phyloP scores from a whole-genome alignment of 495 filamentous ascomycete genomes.

The Astrocystis sublimbata region DNA sequence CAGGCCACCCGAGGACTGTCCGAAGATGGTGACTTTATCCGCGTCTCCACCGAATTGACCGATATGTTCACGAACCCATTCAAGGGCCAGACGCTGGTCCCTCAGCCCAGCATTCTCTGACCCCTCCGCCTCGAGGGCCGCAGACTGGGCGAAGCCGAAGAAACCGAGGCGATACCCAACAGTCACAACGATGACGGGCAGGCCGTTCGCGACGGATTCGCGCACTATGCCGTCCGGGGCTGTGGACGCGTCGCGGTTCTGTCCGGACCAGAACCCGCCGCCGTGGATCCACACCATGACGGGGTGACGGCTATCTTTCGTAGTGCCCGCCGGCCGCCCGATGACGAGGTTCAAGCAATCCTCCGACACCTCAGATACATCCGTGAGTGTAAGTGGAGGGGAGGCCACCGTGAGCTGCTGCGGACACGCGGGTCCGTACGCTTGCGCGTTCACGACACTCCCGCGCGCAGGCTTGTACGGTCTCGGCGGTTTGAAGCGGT shows the following conservation, averaged over 20 bases:
- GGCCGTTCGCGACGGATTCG: constrained; percentile 41
- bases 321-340: constrained; percentile 35
- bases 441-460: constrained; percentile 40
- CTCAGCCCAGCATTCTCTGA: constrained; percentile 55
- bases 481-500: constrained; percentile 48
- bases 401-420: constrained; percentile 31
- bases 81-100: constrained; percentile 57
- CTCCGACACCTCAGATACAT: constrained; percentile 39
- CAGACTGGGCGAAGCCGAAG: constrained; percentile 31
- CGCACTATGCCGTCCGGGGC: constrained; percentile 46
- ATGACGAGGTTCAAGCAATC: constrained; percentile 51
- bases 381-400: constrained; percentile 34
- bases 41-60: constrained; percentile 61
- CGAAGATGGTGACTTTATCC: constrained; percentile 53
- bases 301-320: constrained; percentile 36
- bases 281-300: constrained; percentile 52
- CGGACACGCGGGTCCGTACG: constrained; percentile 46
- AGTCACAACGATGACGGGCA: constrained; percentile 45
- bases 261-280: constrained; percentile 39
- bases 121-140: constrained; percentile 29
- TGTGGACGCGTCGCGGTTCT: constrained; percentile 39
- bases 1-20: constrained; percentile 55
- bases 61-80: constrained; percentile 61
- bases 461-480: constrained; percentile 32
- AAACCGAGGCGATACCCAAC: constrained; percentile 50